Evolutionary conservation across 768 basidiomycete species (phyloP).

Genomic region (Suillus subaureus): DNA sequence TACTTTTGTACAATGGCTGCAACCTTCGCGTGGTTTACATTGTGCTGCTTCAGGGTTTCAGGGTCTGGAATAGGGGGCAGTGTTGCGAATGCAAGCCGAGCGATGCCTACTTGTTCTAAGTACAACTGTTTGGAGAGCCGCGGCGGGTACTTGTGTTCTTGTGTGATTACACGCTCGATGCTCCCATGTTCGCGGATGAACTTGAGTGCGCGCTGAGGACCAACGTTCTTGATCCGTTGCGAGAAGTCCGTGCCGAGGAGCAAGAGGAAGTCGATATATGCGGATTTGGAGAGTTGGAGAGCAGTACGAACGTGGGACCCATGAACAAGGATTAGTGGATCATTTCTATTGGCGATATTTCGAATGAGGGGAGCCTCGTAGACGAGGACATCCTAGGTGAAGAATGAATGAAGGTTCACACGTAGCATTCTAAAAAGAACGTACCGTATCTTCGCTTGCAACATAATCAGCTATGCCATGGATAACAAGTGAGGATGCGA

Average conservation of each 20-base stretch:
- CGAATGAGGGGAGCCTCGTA: conserved; percentile 84
- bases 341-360: conserved; percentile 63
- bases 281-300: conserved; percentile 55
- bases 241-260: conserved; percentile 92
- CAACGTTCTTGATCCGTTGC: conserved; percentile 79
- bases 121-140: conserved; percentile 52
- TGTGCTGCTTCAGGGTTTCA: conserved; percentile 34
- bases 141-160: conserved; percentile 53
- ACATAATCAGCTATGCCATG: conserved; percentile 84
- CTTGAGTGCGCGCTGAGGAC: conserved; percentile 75
- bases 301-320: conserved; percentile 61
- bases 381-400: conserved; percentile 70
- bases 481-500: conserved; percentile 77
- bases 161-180: conserved; percentile 70
- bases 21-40: conserved; percentile 46
- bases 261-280: conserved; percentile 84
- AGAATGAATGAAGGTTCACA: conserved; percentile 12
- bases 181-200: conserved; percentile 70
- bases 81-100: conserved; percentile 64
- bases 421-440: conserved; percentile 19
- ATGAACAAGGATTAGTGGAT: conserved; percentile 64
- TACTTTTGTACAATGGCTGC: conserved; percentile 51
- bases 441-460: conserved; percentile 86
- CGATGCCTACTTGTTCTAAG: conserved; percentile 62
- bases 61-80: conserved; percentile 62